phyloP scores from a whole-genome alignment of 768 basidiomycete species.

The Pulveroboletus sp. region DNA sequence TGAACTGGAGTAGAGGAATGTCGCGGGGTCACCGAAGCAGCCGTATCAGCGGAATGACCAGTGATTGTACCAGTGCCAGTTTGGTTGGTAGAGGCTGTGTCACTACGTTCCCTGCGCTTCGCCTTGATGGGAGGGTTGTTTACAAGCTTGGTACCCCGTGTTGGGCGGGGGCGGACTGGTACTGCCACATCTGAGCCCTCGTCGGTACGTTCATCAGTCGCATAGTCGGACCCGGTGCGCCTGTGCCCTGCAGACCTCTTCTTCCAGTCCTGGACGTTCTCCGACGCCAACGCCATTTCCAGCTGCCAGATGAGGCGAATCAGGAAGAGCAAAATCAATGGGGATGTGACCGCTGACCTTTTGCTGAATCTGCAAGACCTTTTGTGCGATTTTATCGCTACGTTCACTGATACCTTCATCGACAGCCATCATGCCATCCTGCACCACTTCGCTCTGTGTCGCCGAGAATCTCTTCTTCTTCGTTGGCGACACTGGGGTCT shows the following conservation, averaged over 20 bases:
- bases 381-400: constrained; percentile 85
- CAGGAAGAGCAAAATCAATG: not conserved
- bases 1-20: constrained; percentile 22
- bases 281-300: constrained; percentile 68
- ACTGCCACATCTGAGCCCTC: constrained; percentile 49
- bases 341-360: constrained; percentile 58
- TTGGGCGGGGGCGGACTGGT: constrained; percentile 41
- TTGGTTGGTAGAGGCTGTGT: constrained; percentile 62
- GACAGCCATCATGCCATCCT: constrained; percentile 83
- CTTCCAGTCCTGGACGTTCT: constrained; percentile 39
- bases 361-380: constrained; percentile 85
- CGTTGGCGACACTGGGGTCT: constrained; percentile 36
- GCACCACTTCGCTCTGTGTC: constrained; percentile 56
- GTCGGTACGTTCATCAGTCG: constrained; percentile 53
- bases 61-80: constrained; percentile 37
- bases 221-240: constrained; percentile 23
- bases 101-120: constrained; percentile 50
- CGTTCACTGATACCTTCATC: constrained; percentile 82
- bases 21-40: constrained; percentile 27
- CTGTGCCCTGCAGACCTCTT: constrained; percentile 26
- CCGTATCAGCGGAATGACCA: constrained; percentile 23
- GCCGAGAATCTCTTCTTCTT: constrained; percentile 83
- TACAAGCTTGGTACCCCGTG: constrained; percentile 32
- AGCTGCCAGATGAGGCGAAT: constrained; percentile 44
- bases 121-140: constrained; percentile 35